Base-by-base conservation (phyloP, 2,329 filamentous ascomycete genomes). In the Fusarium newnesense region DNA sequence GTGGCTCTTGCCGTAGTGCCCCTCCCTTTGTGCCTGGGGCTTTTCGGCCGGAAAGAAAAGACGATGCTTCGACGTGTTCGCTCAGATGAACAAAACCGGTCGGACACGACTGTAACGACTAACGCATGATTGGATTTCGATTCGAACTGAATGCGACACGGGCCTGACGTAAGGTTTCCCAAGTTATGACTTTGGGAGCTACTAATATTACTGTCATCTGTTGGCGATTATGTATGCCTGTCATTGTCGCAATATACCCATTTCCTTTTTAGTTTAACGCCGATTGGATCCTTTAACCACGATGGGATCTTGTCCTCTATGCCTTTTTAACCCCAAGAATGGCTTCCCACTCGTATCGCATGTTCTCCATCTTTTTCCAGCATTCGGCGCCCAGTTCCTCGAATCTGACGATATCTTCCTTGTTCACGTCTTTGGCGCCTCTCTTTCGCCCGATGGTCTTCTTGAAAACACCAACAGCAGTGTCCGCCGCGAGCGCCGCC, bases 291-390 rank as follows among this genome's bases (percentile, higher is more conserved):
- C 12, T 47, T 39, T 26, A 24, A 37, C 44, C 28, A 53, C 39
- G 44, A 60, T 42, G 19, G n/a, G 36, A 64, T 32, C 39, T 36
- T 68, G 28, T 64, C 18, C 24, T 54, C 58, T 64, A 75, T 36
- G 42, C 53, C 13, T 58, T 67, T 56, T 71, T 76, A 19, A 76
- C 54, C 16, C 64, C 71, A 39, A 77, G 60, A 56, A 79, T 77
- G n/a, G 74, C 82, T 79, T 89, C 91, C 94, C 91, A 95, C 76
- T 88, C 84, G 32, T 79, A 80, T 75, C 94, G 86, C 84, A 97
- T 80, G 74, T 84, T 85, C 85, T 96, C 94, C 87, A 96, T 92
- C 81, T 90, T 85, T 68, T 79, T 85, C 93, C 93, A 96, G 72
- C 87, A 90, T 75, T 84, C 79, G 12, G 83, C 86, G 1, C 92